Evolutionary conservation across 2,329 filamentous ascomycete species (phyloP), one percentile per base, ranked within the genome.

Genomic region (Beauveria bassiana): DNA sequence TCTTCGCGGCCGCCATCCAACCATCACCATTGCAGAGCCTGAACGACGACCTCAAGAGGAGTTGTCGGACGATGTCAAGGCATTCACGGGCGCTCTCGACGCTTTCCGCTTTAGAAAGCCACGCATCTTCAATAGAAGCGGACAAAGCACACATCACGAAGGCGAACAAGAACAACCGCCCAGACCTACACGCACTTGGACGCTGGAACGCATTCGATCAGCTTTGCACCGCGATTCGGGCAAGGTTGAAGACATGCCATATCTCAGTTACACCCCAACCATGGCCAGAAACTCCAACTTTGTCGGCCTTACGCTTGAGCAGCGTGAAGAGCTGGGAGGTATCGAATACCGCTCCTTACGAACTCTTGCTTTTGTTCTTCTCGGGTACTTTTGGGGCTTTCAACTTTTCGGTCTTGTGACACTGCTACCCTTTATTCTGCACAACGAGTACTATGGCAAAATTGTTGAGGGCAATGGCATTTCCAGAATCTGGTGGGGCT

Each of bases 321-420:
- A 99, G 74, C 85, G 95, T 66, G 93, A 99, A 71, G 95, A 99
- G 73, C 78, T 99, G 2, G 95, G 95, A 12, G 95, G 95, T 22
- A 96, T 99, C 65, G 95, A 99, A 73, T 99, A 99, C 70, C 88
- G 95, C 6, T 90, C 93, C 0, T 73, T 99, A 63, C 96, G 96
- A 73, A 91, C 91, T 2, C 77, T 99, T 53, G 90, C 90, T 1
- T 71, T 91, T 31, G 86, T 98, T 34, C 78, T 98, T 22, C 81
- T 89, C 3, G 78, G 77, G 8, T 99, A 98, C 74, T 97, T 89
- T 70, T 84, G 91, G 71, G 87, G 88, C 0, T 97, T 96, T 68
- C 90, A 92, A 68, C 68, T 93, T 2, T 78, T 97, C 3, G 91
- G 88, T 0, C 76, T 96, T 43, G 71, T 91, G 31, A 87, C 86